These are phyloP conservation scores for Rubia tinctorum DNA, from an alignment of 305 asterid species.

Conservation along the genomic window DNA sequence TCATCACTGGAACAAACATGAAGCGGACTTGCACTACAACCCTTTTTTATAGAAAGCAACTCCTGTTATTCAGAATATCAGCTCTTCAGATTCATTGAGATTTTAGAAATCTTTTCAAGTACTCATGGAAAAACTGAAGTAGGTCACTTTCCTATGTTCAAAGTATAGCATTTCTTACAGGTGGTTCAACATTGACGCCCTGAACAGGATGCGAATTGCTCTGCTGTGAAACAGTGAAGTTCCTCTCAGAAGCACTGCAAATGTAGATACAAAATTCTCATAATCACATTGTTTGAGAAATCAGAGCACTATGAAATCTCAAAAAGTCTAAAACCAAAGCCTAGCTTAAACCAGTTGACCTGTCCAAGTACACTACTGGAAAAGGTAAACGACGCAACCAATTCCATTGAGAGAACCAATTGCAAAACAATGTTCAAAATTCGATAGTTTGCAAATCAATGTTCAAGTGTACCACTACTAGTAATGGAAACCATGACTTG, in stretches of 20 bases:
- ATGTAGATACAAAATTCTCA: conserved; percentile 3
- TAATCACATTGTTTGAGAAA: not conserved
- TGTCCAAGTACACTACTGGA: not conserved
- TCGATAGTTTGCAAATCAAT: not conserved
- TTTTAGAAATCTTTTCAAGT: not conserved
- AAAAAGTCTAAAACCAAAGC: not conserved
- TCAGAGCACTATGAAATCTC: not conserved
- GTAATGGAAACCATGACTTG: not conserved
- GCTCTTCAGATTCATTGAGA: conserved; percentile 6
- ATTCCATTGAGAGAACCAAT: not conserved
- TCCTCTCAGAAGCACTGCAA: conserved; percentile 47
- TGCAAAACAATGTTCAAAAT: not conserved
- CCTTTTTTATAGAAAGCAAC: conserved; percentile 28
- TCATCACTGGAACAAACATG: conserved; percentile 23
- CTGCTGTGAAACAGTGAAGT: conserved; percentile 25
- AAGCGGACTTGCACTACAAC: conserved; percentile 37
- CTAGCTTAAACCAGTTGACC: not conserved
- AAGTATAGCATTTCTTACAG: conserved; percentile 29
- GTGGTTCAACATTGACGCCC: conserved; percentile 25
- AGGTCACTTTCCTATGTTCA: conserved; percentile 4
- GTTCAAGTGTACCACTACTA: not conserved
- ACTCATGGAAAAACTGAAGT: not conserved
- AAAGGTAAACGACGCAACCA: not conserved
- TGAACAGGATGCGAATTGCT: conserved; percentile 17
- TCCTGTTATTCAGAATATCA: conserved; percentile 30